Conservation (phyloP, 83 land plant species). For the Isoetes engelmannii region DNA sequence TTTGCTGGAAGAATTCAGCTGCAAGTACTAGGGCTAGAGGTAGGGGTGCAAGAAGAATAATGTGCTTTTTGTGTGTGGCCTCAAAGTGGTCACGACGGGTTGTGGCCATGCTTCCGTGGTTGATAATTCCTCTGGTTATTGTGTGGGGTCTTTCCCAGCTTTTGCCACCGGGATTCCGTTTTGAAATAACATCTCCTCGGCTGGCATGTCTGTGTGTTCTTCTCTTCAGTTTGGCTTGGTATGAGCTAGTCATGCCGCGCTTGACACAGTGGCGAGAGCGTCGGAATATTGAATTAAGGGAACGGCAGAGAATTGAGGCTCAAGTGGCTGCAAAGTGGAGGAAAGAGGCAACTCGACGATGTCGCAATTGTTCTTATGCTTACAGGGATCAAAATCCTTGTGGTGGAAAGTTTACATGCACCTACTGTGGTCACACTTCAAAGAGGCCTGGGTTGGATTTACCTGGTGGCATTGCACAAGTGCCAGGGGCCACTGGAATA, state of each 20-base stretch:
- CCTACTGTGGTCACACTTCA: slow-evolving; percentile 74
- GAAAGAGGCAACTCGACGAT: slow-evolving; percentile 59
- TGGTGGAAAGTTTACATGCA: slow-evolving; percentile 73
- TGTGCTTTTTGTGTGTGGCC: slow-evolving; percentile 59
- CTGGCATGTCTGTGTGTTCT: slow-evolving; percentile 74
- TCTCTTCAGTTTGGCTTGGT: slow-evolving; percentile 58
- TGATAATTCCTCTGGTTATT: slow-evolving; percentile 61
- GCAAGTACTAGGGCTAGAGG: too few relatives aligned
- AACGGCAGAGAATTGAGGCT: slow-evolving; percentile 52
- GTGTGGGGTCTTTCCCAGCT: slow-evolving; percentile 80
- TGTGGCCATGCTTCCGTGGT: slow-evolving; percentile 80
- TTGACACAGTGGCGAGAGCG: slow-evolving; percentile 63
- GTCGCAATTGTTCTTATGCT: slow-evolving; percentile 66
- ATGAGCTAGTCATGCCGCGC: slow-evolving; percentile 68
- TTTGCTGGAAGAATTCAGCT: too few relatives aligned
- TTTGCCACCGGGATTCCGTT: slow-evolving; percentile 60
- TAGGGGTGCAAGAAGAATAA: slow-evolving; percentile 11
- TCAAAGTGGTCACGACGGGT: slow-evolving; percentile 83
- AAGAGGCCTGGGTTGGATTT: slow-evolving; percentile 70
- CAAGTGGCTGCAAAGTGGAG: slow-evolving; percentile 63
- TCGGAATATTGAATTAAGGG: slow-evolving; percentile 51
- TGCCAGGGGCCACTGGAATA: slow-evolving; percentile 35
- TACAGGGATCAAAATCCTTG: slow-evolving; percentile 76
- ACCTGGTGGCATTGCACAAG: slow-evolving; percentile 34
- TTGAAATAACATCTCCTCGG: slow-evolving; percentile 71